Base-by-base conservation (phyloP, 2,329 filamentous ascomycete species). In the Penicillium decumbens region DNA sequence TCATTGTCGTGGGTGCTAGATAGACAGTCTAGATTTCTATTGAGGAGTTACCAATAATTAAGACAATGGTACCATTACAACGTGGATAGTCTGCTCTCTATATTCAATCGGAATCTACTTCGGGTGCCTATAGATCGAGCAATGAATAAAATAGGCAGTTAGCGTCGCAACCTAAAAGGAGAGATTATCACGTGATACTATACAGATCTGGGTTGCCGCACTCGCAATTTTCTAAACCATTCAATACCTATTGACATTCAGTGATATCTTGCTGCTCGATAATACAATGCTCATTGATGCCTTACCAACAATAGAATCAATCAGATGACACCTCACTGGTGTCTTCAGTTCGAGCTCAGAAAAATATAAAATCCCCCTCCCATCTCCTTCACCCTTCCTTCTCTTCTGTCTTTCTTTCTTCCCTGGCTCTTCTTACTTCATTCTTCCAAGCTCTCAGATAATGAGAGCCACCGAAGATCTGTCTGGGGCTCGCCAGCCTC, bases 131-230 rank as follows among this genome's bases (percentile, higher is more conserved):
- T 23, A 2, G 33, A 20, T 20, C 8, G 15, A 37, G 20, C 15
- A 18, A 35, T 35, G 4, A 27, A 27, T 27, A 18, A 18, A n/a
- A n/a, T 18, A 28, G 27, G 27, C 9, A 28, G 8, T 8, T 9
- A 37, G 33, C 15, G 33, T 37, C 10, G 33, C 33, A 20, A 35
- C 32, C 32, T 20, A 20, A 20, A 20, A 20, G 5, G 33, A 18
- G 6, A 32, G 10, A 4, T 20, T 12, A 32, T 65, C 63, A 65
- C 62, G 63, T 65, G 63, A 62, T 39, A 7, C 6, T 63, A 60
- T 65, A 65, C 59, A 61, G 60, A 62, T 57, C 54, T 53, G 61
- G 59, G 58, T 45, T 15, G 40, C 44, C 39, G 25, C 32, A 37
- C 27, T 41, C 24, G 20, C n/a, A 30, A 5, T 47, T 46, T 47